Evolutionary conservation across 371 early-diverging fungal genomes (phyloP).

Genomic region (Mucor plumbeus): DNA sequence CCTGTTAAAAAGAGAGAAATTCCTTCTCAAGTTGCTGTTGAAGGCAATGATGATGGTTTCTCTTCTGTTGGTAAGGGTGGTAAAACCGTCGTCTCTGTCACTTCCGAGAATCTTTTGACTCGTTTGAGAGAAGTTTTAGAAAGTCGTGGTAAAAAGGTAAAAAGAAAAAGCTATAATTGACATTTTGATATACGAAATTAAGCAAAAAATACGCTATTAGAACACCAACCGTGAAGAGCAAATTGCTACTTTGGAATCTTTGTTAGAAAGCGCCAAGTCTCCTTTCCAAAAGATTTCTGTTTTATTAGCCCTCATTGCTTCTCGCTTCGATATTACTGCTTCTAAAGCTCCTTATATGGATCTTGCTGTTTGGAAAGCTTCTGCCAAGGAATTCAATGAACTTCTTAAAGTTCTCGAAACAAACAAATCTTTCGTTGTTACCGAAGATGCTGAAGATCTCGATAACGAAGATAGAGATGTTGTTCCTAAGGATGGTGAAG

Average conservation of each 20-base stretch:
- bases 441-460: conserved; percentile 70
- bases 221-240: conserved; percentile 87
- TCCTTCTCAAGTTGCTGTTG: conserved; percentile 14
- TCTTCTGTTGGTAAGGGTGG: conserved; percentile 87
- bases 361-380: conserved; percentile 81
- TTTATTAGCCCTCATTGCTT: conserved; percentile 85
- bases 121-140: conserved; percentile 80
- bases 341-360: conserved; percentile 74
- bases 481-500: conserved; percentile 54
- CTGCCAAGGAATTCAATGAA: conserved; percentile 72
- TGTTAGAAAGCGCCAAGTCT: conserved; percentile 71
- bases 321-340: conserved; percentile 87
- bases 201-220: conserved; percentile 40
- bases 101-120: conserved; percentile 81
- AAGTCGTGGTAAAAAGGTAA: conserved; percentile 92
- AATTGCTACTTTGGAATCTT: conserved; percentile 68
- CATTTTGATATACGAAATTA: not conserved
- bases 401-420: conserved; percentile 79
- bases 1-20: conserved; percentile 17
- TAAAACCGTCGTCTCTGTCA: conserved; percentile 59
- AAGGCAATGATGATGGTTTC: conserved; percentile 70
- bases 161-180: not conserved
- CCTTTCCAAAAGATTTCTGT: conserved; percentile 88
- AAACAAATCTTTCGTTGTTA: conserved; percentile 62
- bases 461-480: conserved; percentile 76